These are phyloP conservation scores for Dalbergia oliveri DNA, from an alignment of 306 rosid genomes.

Conservation along the genomic window DNA sequence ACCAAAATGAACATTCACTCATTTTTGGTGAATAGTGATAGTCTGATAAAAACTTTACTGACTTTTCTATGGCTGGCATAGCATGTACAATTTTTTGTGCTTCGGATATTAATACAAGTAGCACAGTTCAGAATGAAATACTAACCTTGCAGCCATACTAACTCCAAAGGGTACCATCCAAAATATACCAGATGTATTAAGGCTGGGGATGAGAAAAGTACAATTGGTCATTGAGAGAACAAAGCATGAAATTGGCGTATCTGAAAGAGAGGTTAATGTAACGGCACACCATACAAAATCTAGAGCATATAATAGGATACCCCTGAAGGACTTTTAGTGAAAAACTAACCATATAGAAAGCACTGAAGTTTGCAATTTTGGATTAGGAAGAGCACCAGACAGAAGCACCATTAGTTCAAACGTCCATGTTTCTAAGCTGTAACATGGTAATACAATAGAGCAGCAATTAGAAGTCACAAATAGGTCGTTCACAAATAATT, in stretches of 20 bases:
- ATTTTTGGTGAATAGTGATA: too few relatives aligned
- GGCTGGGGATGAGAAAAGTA: slow-evolving; percentile 48
- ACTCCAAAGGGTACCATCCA: slow-evolving; percentile 85
- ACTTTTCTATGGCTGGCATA: too few relatives aligned
- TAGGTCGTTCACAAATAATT: too few relatives aligned
- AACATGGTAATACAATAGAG: background rate
- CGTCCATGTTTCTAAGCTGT: slow-evolving; percentile 78
- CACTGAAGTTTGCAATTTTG: slow-evolving; percentile 65
- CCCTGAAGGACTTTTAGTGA: too few relatives aligned
- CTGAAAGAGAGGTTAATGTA: background rate
- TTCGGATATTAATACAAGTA: slow-evolving; percentile 4
- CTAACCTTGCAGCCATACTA: slow-evolving; percentile 79
- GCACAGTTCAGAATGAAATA: slow-evolving; percentile 1
- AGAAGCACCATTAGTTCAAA: slow-evolving; percentile 67
- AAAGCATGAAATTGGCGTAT: background rate
- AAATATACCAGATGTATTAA: slow-evolving; percentile 59
- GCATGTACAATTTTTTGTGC: too few relatives aligned
- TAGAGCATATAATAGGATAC: background rate
- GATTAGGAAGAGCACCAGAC: slow-evolving; percentile 71
- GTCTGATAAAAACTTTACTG: too few relatives aligned
- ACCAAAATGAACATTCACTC: too few relatives aligned
- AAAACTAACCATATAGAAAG: slow-evolving; percentile 66
- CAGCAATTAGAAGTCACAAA: slow-evolving; percentile 15
- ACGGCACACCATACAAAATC: too few relatives aligned
- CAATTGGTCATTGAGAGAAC: slow-evolving; percentile 16